Percentiles rank a stretch among this genome's conserved stretches.
These are phyloP conservation scores for Russula lepida DNA, from an alignment of 768 basidiomycete genomes.

Conservation along the genomic window DNA sequence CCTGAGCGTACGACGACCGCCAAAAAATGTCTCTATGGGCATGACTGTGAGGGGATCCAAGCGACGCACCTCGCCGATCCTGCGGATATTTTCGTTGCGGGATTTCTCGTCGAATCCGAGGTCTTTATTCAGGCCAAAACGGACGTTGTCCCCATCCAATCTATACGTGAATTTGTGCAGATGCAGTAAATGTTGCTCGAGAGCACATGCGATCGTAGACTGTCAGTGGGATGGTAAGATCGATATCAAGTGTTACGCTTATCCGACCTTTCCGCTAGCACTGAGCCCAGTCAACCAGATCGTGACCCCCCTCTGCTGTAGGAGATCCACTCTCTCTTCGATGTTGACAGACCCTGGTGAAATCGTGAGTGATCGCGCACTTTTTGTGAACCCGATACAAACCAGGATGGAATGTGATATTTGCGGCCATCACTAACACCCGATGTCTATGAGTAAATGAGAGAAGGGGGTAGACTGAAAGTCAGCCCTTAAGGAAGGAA, in stretches of 20 bases:
- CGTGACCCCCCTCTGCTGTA: conserved; percentile 8
- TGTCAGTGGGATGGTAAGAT: conserved; percentile 27
- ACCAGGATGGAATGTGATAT: conserved; percentile 32
- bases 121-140: conserved; percentile 95
- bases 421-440: conserved; percentile 30
- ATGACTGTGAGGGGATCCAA: neutral
- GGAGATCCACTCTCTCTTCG: conserved; percentile 7
- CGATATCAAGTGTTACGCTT: neutral
- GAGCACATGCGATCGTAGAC: conserved; percentile 95
- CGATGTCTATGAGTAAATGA: neutral
- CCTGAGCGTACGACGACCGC: conserved; percentile 38
- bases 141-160: conserved; percentile 92
- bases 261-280: conserved; percentile 81
- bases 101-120: conserved; percentile 90
- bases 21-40: neutral
- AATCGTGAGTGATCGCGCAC: conserved; percentile 1
- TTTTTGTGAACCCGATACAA: neutral
- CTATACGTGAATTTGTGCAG: conserved; percentile 80
- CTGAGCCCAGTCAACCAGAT: conserved; percentile 92
- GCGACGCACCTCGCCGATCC: conserved; percentile 83
- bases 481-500: neutral
- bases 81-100: conserved; percentile 89
- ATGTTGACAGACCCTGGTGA: conserved; percentile 10
- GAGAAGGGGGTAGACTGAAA: neutral
- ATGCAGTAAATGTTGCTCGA: conserved; percentile 92